Percentiles rank a stretch among this genome's conserved stretches.
These are phyloP conservation scores for Phytophthora chlamydospora DNA, from an alignment of 352 stramenopile genomes.

Conservation along the genomic window DNA sequence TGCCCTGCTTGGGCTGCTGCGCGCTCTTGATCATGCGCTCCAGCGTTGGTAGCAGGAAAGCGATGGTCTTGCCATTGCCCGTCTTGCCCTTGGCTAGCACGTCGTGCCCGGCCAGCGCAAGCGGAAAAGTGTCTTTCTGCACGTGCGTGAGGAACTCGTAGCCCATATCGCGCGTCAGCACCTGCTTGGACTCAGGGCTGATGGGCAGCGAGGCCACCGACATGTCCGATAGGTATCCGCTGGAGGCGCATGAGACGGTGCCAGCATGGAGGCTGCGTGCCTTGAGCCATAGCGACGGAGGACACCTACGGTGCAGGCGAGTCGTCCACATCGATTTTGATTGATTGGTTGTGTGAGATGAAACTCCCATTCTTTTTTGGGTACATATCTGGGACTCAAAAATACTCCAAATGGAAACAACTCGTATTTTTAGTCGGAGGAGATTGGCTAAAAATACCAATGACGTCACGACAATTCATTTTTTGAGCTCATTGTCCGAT, in stretches of 20 bases:
- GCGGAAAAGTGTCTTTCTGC: slow-evolving; percentile 87
- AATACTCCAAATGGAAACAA: not conserved
- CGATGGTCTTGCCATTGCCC: slow-evolving; percentile 91
- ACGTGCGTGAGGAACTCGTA: slow-evolving; percentile 91
- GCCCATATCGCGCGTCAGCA: slow-evolving; percentile 77
- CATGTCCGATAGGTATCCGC: slow-evolving; percentile 51
- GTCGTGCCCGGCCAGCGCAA: slow-evolving; percentile 79
- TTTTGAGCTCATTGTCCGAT: slow-evolving; percentile 26
- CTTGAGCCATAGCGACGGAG: slow-evolving; percentile 20
- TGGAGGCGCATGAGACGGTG: slow-evolving; percentile 12
- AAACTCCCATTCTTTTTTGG: no score
- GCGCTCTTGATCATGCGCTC: slow-evolving; percentile 77
- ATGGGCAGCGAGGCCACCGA: slow-evolving; percentile 56
- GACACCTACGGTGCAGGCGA: slow-evolving; percentile 6
- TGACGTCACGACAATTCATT: slow-evolving; percentile 9
- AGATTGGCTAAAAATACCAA: slow-evolving; percentile 25
- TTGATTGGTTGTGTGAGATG: slow-evolving; percentile 17
- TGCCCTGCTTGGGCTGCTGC: slow-evolving; percentile 63
- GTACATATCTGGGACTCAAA: not conserved
- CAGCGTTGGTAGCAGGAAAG: slow-evolving; percentile 78
- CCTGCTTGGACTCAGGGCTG: slow-evolving; percentile 58
- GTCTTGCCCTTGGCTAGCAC: slow-evolving; percentile 93
- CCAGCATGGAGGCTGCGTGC: slow-evolving; percentile 22
- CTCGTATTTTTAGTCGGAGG: slow-evolving; percentile 14
- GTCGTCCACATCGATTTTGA: slow-evolving; percentile 35